Conservation (phyloP, 345 rosid genomes). For the Arabidopsis thaliana region TAIR10.1 NC_003075.7:15936501-15937000, state of each 20-base stretch:
- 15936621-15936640: constrained; percentile 92
- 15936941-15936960: constrained; percentile 87
- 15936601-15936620: constrained; percentile 98
- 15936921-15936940: constrained; percentile 99
- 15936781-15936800: constrained; percentile 90
- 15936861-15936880: constrained; percentile 97
- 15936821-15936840: constrained; percentile 98
- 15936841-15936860: constrained; percentile 98
- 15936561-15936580: constrained; percentile 91
- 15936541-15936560: constrained; percentile 78
- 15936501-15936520: constrained; percentile 80
- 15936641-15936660: constrained; percentile 91
- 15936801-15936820: constrained; percentile 94
- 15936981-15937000: constrained; percentile 95
- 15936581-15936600: constrained; percentile 95
- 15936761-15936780: constrained; percentile 96
- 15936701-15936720: constrained; percentile 85
- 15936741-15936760: constrained; percentile 99
- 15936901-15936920: constrained; percentile 94
- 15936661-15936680: constrained; percentile 91
- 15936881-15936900: constrained; percentile 99
- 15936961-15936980: constrained; percentile 79
- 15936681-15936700: constrained; percentile 97
- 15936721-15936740: constrained; percentile 98
- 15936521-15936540: constrained; percentile 93